A percentile compares a stretch with the other conserved stretches of the same genome.
These are phyloP conservation scores for Dendrocalamus latiflorus DNA, from an alignment of 202 grass and related monocot genomes.

Conservation along the genomic window DNA sequence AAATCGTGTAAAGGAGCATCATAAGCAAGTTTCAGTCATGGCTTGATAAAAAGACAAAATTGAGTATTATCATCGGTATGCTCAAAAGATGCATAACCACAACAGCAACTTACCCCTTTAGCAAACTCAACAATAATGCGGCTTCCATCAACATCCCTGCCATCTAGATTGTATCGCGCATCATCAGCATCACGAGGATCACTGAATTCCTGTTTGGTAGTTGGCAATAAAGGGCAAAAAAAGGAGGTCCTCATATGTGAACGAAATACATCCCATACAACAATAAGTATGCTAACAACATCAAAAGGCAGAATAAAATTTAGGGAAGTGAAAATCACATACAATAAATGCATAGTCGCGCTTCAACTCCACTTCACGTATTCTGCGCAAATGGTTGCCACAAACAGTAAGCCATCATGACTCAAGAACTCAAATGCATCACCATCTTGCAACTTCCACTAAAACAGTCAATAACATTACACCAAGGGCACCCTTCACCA, in stretches of 20 bases:
- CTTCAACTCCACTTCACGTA: slow-evolving; percentile 99
- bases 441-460: slow-evolving; percentile 65
- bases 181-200: slow-evolving; percentile 95
- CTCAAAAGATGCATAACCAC: not conserved
- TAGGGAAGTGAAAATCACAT: slow-evolving; percentile 31
- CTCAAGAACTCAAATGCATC: slow-evolving; percentile 64
- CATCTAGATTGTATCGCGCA: slow-evolving; percentile 80
- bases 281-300: not conserved
- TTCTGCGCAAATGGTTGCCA: slow-evolving; percentile 93
- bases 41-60: not conserved
- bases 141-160: slow-evolving; percentile 89
- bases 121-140: slow-evolving; percentile 89
- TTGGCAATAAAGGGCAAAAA: not conserved
- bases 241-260: not conserved
- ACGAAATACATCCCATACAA: not conserved
- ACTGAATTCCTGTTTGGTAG: slow-evolving; percentile 66
- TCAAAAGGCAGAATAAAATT: not conserved
- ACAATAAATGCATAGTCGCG: slow-evolving; percentile 98
- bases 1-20: not conserved
- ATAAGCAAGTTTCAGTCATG: not conserved
- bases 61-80: not conserved
- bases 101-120: slow-evolving; percentile 57
- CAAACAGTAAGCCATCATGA: slow-evolving; percentile 85
- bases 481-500: slow-evolving; percentile 86
- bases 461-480: slow-evolving; percentile 85